A percentile compares a stretch with the other conserved stretches of the same genome.
phyloP scores from a whole-genome alignment of 176 grass and related monocot genomes.

The Panicum miliaceum region DNA sequence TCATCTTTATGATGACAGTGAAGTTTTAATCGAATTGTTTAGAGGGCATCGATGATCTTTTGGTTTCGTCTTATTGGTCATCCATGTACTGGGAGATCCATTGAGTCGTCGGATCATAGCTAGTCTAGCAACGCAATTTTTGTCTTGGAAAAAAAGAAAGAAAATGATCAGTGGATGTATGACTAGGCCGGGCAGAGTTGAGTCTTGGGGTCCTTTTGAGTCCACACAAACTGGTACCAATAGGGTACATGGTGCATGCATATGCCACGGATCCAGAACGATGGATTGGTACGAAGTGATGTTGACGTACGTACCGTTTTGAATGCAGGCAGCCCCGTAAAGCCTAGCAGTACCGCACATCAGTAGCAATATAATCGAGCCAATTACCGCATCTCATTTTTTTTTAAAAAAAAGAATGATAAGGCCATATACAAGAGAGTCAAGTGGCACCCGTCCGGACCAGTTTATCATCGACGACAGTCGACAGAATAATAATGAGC shows the following conservation, averaged over 20 bases:
- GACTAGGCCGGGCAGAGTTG: not conserved
- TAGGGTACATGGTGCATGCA: not conserved
- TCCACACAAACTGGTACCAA: not conserved
- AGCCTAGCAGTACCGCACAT: not conserved
- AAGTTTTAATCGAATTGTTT: slow-evolving; percentile 1
- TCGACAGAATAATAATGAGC: not conserved
- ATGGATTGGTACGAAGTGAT: not conserved
- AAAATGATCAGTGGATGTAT: not conserved
- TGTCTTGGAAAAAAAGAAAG: not conserved
- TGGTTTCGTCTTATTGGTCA: not conserved
- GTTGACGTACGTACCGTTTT: not conserved
- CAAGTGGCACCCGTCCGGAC: not conserved
- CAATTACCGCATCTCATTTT: not conserved
- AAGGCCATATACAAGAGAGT: too few species aligned
- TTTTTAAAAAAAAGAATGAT: not conserved
- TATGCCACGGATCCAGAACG: too few species aligned
- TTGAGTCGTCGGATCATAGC: not conserved
- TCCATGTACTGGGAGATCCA: not conserved
- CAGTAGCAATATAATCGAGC: not conserved
- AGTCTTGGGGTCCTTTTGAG: not conserved
- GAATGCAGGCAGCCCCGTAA: not conserved
- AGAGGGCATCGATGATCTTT: slow-evolving; percentile 9
- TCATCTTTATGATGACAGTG: slow-evolving; percentile 43
- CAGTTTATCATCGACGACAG: not conserved
- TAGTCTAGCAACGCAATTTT: not conserved